Evolutionary conservation across 768 basidiomycete genomes (phyloP), one percentile per base, ranked within the genome.

Genomic region (Lanmaoa pseudosensibilis): DNA sequence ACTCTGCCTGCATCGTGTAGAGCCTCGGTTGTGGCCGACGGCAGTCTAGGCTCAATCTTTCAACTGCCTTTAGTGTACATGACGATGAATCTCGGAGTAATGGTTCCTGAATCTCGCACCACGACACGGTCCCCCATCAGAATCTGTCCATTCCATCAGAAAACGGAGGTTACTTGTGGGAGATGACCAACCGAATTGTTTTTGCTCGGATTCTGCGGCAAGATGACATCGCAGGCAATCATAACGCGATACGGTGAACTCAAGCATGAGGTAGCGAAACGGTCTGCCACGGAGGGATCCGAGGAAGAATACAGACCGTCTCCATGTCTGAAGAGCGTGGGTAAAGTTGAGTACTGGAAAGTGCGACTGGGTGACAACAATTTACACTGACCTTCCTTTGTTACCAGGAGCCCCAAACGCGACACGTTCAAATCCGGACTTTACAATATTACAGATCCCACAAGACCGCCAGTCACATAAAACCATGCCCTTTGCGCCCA

Each of bases 231-330:
- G 59, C 85, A 86, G 16, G 80, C 83, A 60, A 87, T 76, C 76
- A 81, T 80, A 27, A 86, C 82, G 10, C 86, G 80, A 72, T 83
- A 87, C 7, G 86, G 86, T 5, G 86, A 86, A 43, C 79, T 78
- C 43, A 82, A 79, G 65, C 85, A 86, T 39, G 86, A 87, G 6
- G 85, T 87, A n/a, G 86, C 80, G 66, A 78, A 78, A 9, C 63
- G 69, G 67, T 88, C 84, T 19, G 86, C 85, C 18, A 75, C 68
- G 47, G 77, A 79, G 18, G 86, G 80, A 67, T 85, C 84, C 39
- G 74, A 75, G 65, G 82, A 85, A 19, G 84, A 83, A 63, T 88
- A 87, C 46, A 87, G 73, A 21, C 86, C 86, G 50, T 82, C 76
- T 27, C 86, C 86, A 54, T 80, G 81, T 63, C 86, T 86, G 44